Conservation (phyloP, 228 moss, liverwort and hornwort species). For the Sphagnum fallax region DNA sequence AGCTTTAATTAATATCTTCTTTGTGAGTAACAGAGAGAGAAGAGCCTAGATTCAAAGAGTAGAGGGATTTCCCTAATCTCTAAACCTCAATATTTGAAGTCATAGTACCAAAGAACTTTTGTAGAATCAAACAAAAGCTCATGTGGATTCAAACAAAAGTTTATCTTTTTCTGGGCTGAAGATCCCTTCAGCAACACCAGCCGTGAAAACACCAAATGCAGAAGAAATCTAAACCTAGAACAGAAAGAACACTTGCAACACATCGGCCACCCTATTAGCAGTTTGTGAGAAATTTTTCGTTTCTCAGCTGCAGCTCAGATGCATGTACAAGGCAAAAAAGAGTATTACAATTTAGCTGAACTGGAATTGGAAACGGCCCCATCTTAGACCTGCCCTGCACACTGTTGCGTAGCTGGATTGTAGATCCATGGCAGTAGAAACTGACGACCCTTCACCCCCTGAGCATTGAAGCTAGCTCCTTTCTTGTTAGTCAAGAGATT, state of each 20-base stretch:
- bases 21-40: no score
- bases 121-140: no score
- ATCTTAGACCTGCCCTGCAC: constrained; percentile 27
- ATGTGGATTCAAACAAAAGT: no score
- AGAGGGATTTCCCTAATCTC: no score
- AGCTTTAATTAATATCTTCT: no score
- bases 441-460: constrained; percentile 28
- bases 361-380: background rate
- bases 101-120: no score
- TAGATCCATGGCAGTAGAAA: constrained; percentile 56
- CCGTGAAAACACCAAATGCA: no score
- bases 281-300: background rate
- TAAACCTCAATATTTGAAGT: no score
- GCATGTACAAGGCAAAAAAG: background rate
- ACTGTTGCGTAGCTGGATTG: constrained; percentile 31
- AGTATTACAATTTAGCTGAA: background rate
- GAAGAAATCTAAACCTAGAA: no score
- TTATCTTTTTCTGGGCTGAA: no score
- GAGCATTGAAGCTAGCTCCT: constrained; percentile 55
- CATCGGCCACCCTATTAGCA: background rate
- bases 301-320: background rate
- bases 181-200: no score
- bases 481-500: constrained; percentile 18
- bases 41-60: no score
- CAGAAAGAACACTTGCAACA: background rate